phyloP scores from a whole-genome alignment of 225 moss, liverwort and hornwort species.

The Anthoceros angustus region DNA sequence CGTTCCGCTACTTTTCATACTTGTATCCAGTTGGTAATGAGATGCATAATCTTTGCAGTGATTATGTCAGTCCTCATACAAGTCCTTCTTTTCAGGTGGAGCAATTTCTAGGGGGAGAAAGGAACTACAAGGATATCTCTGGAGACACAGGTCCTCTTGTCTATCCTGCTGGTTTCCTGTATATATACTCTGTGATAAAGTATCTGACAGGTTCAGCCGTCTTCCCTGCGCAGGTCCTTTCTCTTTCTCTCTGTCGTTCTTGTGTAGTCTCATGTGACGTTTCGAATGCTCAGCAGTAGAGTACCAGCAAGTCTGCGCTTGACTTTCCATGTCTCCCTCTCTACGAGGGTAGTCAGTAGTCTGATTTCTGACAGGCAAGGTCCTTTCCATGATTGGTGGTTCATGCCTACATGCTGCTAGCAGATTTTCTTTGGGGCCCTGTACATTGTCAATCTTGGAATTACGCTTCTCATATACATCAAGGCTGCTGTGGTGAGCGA shows the following conservation, averaged over 20 bases:
- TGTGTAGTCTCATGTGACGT: neutral
- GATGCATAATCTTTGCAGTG: neutral
- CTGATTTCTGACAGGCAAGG: neutral
- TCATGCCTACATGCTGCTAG: neutral
- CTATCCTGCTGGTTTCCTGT: slow-evolving; percentile 92
- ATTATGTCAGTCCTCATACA: neutral
- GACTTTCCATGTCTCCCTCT: neutral
- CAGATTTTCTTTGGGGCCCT: slow-evolving; percentile 81
- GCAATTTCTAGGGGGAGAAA: slow-evolving; percentile 79
- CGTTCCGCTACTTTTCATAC: neutral
- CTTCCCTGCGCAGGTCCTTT: slow-evolving; percentile 73
- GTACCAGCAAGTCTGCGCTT: slow-evolving; percentile 6
- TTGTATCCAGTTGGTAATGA: neutral
- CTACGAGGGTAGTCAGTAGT: neutral
- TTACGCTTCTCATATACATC: slow-evolving; percentile 56
- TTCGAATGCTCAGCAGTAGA: neutral
- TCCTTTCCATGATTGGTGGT: neutral
- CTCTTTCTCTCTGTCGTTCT: neutral
- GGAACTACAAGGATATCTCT: slow-evolving; percentile 72
- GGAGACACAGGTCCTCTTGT: slow-evolving; percentile 98
- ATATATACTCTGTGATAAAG: slow-evolving; percentile 74
- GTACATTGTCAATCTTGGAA: slow-evolving; percentile 59
- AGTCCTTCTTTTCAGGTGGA: slow-evolving; percentile 45
- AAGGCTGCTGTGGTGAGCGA: slow-evolving; percentile 51
- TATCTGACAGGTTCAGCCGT: slow-evolving; percentile 62